Base-by-base conservation (phyloP, 306 rosid genomes). In the Trichosanthes truncata region DNA sequence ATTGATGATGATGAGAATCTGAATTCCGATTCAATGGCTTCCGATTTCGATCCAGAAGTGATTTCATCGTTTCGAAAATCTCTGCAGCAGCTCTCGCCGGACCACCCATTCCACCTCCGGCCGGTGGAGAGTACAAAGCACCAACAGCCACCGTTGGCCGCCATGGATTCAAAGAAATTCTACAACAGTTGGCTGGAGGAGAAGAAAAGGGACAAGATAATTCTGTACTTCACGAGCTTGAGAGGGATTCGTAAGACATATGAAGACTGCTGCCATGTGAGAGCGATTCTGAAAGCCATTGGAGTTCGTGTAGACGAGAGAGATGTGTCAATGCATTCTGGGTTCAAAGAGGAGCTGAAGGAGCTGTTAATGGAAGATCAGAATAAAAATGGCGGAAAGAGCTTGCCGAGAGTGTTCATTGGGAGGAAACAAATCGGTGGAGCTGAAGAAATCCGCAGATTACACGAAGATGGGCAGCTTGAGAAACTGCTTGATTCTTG, bases 271-370 rank as follows among this genome's bases (percentile, higher is more conserved):
- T 93, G 94, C 82, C 81, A 89, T 79, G 97, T 93, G 75, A 87
- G 87, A 80, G 82, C 84, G 1, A 91, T 93, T 81, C 67, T 95
- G 61, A 93, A 85, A 84, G 88, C 92, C 17, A 23, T 91, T 3
- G 91, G 94, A 0, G 77, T 90, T 38, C 85, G 84, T 10, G 83
- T 93, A 6, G 98, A 95, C 43, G 99, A 95, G 81, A 86, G 98
- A 38, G 99, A 95, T 59, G 92, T 95, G 4, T 95, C 94, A 11
- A 93, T 95, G 99, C 97, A 95, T 89, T 88, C 89, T 0, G 96
- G 91, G 77, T 95, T 93, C 80, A 93, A 85, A 80, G 97, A 93
- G 73, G 98, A 95, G 87, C 86, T 95, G 0, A 95, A 82, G 33
- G 92, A 90, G 84, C 85, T 89, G 13, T 82, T 82, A 61, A 87